A percentile compares a stretch with the other conserved stretches of the same genome.
These are phyloP conservation scores for Pugionium cornutum DNA, from an alignment of 345 rosid species.

Conservation along the genomic window DNA sequence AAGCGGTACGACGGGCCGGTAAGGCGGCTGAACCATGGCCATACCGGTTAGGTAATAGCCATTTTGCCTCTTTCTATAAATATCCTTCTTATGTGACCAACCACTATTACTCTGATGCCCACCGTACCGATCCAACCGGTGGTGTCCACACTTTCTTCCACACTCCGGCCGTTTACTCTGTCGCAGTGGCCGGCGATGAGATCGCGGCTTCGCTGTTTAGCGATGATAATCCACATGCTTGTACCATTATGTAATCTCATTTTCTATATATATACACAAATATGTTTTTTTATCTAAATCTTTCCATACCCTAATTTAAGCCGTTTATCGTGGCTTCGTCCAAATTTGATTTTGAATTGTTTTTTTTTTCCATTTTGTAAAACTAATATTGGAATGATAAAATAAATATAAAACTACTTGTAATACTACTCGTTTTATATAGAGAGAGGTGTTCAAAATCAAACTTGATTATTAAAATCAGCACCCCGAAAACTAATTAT, in stretches of 20 bases:
- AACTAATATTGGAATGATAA: background rate
- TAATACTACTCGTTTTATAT: background rate
- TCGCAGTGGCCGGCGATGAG: conserved; percentile 84
- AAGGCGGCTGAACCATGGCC: conserved; percentile 97
- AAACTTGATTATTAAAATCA: background rate
- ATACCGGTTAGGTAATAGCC: conserved; percentile 65
- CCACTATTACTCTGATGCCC: conserved; percentile 67
- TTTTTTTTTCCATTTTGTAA: background rate
- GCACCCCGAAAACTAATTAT: background rate
- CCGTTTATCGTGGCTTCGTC: background rate
- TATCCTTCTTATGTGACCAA: conserved; percentile 70
- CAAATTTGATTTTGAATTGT: background rate
- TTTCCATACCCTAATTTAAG: background rate
- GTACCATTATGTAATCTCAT: conserved; percentile 59
- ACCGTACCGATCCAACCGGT: conserved; percentile 45
- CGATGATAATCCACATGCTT: conserved; percentile 89
- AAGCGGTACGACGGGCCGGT: conserved; percentile 67
- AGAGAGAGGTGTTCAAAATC: background rate
- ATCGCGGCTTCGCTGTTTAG: conserved; percentile 82
- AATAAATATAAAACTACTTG: conserved; percentile 7
- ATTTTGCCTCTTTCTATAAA: conserved; percentile 77
- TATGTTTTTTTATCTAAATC: conserved; percentile 13
- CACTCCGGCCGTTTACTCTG: conserved; percentile 73
- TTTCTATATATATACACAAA: background rate
- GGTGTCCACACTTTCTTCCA: conserved; percentile 72